Evolutionary conservation across 139 green algal species (phyloP), one percentile per base, ranked within the genome.

Genomic region (Chlamydomonas asymmetrica): DNA sequence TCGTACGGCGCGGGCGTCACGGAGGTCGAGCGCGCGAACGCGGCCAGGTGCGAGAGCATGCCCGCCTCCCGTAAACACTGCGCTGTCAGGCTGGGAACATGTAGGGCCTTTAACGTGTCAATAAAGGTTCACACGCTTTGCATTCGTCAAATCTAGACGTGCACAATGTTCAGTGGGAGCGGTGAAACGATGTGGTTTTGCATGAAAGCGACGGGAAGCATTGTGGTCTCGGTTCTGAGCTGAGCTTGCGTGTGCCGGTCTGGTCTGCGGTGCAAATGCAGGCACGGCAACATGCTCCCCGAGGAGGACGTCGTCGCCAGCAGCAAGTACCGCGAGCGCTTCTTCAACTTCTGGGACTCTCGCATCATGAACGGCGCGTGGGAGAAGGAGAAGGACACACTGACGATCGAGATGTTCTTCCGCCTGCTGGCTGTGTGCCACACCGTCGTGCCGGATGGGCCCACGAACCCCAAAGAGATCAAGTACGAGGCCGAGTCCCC

Each of bases 291-390:
- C 40, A 27, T 63, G 34, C 61, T 88, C 39, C 39, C 68, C 4
- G 73, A 78, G 31, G 60, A 63, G 6, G 64, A 78, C 13, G 35
- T 67, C 7, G 62, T 76, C 2, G 69, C 72, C 2, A 48, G 34
- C 5, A 65, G 61, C 7, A 56, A 75, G 45, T 84, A 75, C 71
- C 68, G 76, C 0, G 81, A 91, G 77, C 78, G 54, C 27, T 90
- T 73, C 76, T 92, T 89, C 87, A 97, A 97, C 80, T 97, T 97
- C 66, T 90, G 90, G 25, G 93, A 97, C 81, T 60, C 64, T n/a
- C 80, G 92, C 4, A 63, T 98, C 20, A 85, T 93, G 85, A 74
- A 83, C 34, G 83, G 84, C 27, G 84, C 81, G 5, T 98, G 94
- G 93, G 34, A 62, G 43, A 63, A 70, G 3, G 75, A 87, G 31